Percentiles rank a stretch among this genome's conserved stretches.
phyloP scores from a whole-genome alignment of 768 basidiomycete species.

The Melanogaster broomeanus region DNA sequence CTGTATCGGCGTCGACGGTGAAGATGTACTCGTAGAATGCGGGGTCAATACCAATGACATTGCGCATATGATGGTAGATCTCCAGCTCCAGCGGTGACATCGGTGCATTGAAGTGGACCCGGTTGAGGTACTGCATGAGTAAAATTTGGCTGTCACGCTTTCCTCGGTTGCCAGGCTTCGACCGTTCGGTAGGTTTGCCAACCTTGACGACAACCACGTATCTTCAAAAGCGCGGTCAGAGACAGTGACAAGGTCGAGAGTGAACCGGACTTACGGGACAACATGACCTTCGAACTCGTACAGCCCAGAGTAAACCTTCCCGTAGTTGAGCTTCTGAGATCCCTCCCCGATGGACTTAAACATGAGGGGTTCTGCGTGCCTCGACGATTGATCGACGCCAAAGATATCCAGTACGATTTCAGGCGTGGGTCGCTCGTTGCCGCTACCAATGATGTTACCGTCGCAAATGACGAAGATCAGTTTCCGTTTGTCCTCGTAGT shows the following conservation, averaged over 20 bases:
- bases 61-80: slow-evolving; percentile 75
- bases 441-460: slow-evolving; percentile 70
- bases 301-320: slow-evolving; percentile 68
- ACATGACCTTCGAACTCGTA: slow-evolving; percentile 75
- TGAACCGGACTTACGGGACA: slow-evolving; percentile 49
- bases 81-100: slow-evolving; percentile 70
- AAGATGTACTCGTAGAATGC: slow-evolving; percentile 79
- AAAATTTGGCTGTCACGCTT: slow-evolving; percentile 71
- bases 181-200: slow-evolving; percentile 66
- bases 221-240: slow-evolving; percentile 26
- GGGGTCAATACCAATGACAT: slow-evolving; percentile 72
- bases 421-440: slow-evolving; percentile 67
- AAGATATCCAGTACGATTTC: slow-evolving; percentile 68
- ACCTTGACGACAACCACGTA: slow-evolving; percentile 67
- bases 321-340: slow-evolving; percentile 67
- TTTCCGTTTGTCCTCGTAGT: slow-evolving; percentile 74
- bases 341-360: slow-evolving; percentile 74
- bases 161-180: slow-evolving; percentile 66
- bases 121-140: slow-evolving; percentile 66
- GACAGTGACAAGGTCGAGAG: background rate
- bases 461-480: slow-evolving; percentile 67
- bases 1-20: slow-evolving; percentile 71
- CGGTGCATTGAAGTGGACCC: slow-evolving; percentile 66
- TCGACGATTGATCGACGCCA: slow-evolving; percentile 62
- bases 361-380: slow-evolving; percentile 63